Evolutionary conservation across 2,329 filamentous ascomycete species (phyloP).

Genomic region (Colletotrichum lentis): DNA sequence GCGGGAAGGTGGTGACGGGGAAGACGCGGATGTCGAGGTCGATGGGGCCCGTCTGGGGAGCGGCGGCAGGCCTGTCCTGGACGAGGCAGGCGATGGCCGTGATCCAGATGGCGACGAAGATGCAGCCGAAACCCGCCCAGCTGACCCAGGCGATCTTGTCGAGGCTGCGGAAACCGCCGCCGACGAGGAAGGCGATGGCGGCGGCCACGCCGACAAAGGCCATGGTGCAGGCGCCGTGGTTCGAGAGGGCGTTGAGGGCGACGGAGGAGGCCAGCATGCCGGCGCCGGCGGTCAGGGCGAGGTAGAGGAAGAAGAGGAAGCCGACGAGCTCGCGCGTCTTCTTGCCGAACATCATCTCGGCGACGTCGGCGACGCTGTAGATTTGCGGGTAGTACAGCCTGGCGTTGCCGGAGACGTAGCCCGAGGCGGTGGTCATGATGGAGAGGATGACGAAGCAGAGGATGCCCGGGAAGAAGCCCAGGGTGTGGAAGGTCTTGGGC

Average conservation of each 20-base stretch:
- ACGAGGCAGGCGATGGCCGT: constrained; percentile 57
- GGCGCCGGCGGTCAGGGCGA: constrained; percentile 41
- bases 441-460: constrained; percentile 44
- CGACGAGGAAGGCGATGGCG: constrained; percentile 51
- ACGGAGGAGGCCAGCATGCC: constrained; percentile 40
- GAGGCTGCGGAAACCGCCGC: constrained; percentile 57
- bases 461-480: constrained; percentile 48
- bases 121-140: constrained; percentile 56
- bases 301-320: constrained; percentile 45
- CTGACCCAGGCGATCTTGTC: constrained; percentile 58
- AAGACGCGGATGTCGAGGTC: constrained; percentile 48
- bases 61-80: constrained; percentile 57
- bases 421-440: not conserved
- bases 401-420: no score
- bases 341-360: not conserved
- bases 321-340: constrained; percentile 53
- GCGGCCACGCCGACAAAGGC: constrained; percentile 61
- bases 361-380: no score
- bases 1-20: constrained; percentile 45
- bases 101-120: constrained; percentile 54
- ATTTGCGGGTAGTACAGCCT: no score
- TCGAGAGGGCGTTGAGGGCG: constrained; percentile 43
- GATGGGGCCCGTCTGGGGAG: constrained; percentile 47
- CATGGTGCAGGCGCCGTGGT: constrained; percentile 51
- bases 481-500: constrained; percentile 36